Percentiles rank a stretch among this genome's conserved stretches.
phyloP scores from a whole-genome alignment of 768 basidiomycete species.

The Xerocomus brunneocitrinus region DNA sequence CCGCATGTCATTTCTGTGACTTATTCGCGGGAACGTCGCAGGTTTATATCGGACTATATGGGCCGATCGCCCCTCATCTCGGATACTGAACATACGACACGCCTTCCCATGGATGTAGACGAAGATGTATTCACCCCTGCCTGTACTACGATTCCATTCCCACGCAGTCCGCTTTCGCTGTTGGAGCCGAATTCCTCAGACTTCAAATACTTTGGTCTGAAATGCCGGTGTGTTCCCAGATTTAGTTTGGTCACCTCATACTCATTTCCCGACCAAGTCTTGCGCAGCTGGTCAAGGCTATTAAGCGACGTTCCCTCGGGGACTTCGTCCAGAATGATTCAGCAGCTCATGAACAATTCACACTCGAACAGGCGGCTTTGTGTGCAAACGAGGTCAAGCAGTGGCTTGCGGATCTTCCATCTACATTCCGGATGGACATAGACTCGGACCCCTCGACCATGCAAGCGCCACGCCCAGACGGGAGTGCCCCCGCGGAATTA shows the following conservation, averaged over 20 bases:
- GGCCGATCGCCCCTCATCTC: slow-evolving; percentile 59
- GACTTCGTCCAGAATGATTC: slow-evolving; percentile 34
- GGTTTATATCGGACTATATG: slow-evolving; percentile 67
- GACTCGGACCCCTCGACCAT: slow-evolving; percentile 27
- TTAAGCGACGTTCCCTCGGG: slow-evolving; percentile 48
- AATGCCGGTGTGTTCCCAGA: slow-evolving; percentile 49
- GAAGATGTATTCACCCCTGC: slow-evolving; percentile 48
- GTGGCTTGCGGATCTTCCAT: slow-evolving; percentile 52
- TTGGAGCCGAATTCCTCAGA: slow-evolving; percentile 30
- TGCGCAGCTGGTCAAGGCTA: slow-evolving; percentile 56
- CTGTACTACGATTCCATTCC: slow-evolving; percentile 42
- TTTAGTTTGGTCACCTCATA: neutral
- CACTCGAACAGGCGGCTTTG: slow-evolving; percentile 57
- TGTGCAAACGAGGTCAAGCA: slow-evolving; percentile 54
- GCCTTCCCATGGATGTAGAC: slow-evolving; percentile 53
- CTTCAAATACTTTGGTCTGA: slow-evolving; percentile 49
- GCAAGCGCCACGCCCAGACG: slow-evolving; percentile 11
- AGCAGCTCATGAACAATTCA: slow-evolving; percentile 32
- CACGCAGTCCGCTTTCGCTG: slow-evolving; percentile 25
- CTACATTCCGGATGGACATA: slow-evolving; percentile 41
- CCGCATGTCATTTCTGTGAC: neutral
- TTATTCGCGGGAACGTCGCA: slow-evolving; percentile 28
- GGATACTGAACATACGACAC: slow-evolving; percentile 50
- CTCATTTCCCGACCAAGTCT: slow-evolving; percentile 37
- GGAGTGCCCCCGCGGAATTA: slow-evolving; percentile 8